Percentiles rank a stretch among this genome's conserved stretches.
These are phyloP conservation scores for Phaffomyces opuntiae DNA, from an alignment of 805 yeast species.

Conservation along the genomic window DNA sequence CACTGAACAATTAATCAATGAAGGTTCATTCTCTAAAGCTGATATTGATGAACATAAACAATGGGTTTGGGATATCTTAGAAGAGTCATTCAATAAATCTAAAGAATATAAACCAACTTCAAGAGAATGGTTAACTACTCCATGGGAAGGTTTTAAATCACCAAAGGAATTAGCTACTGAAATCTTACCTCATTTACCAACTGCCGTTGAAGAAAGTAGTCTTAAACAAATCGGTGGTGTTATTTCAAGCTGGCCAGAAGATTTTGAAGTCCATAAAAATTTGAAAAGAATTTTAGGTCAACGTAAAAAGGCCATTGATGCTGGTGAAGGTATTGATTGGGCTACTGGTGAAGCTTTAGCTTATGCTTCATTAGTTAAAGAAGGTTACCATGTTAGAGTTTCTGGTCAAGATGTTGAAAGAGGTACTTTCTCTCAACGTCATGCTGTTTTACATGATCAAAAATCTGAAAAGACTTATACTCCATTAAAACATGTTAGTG, in stretches of 20 bases:
- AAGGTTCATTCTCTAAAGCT: conserved; percentile 82
- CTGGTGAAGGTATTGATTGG: conserved; percentile 97
- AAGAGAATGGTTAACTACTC: conserved; percentile 96
- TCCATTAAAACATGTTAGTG: conserved; percentile 76
- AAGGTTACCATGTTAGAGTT: conserved; percentile 94
- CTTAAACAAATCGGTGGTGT: conserved; percentile 73
- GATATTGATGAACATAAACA: conserved; percentile 94
- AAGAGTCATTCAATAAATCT: conserved; percentile 81
- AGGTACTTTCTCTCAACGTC: conserved; percentile 99
- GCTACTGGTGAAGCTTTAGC: conserved; percentile 99
- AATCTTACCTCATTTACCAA: conserved; percentile 92
- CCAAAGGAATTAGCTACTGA: conserved; percentile 96
- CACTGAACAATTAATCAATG: conserved; percentile 68
- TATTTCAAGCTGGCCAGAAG: conserved; percentile 79
- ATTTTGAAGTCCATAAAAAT: conserved; percentile 88
- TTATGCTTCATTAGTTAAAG: conserved; percentile 83
- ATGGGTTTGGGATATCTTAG: conserved; percentile 95
- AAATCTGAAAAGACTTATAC: conserved; percentile 73
- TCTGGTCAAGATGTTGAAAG: conserved; percentile 99
- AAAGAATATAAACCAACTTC: conserved; percentile 87
- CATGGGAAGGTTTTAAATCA: conserved; percentile 98
- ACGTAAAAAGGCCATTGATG: conserved; percentile 82
- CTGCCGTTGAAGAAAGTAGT: conserved; percentile 68
- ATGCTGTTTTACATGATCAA: conserved; percentile 96
- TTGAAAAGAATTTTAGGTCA: conserved; percentile 86